phyloP scores from a whole-genome alignment of 176 grass and related monocot genomes.

The Urochloa ruziziensis region DNA sequence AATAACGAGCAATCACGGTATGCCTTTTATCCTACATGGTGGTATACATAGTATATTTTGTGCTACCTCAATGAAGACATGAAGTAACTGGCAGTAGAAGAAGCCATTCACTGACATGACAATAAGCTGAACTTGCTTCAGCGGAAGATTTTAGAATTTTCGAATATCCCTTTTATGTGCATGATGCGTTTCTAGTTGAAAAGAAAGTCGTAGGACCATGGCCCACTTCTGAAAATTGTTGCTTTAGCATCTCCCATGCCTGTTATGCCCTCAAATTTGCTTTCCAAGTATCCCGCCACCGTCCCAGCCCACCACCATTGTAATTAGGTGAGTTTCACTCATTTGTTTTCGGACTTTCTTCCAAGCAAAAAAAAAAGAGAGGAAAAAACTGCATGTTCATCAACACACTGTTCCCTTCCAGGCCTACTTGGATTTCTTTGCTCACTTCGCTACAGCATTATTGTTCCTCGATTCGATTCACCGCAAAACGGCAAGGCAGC shows the following conservation, averaged over 20 bases:
- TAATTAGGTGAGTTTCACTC: no score
- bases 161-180: not conserved
- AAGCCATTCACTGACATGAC: slow-evolving; percentile 29
- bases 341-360: no score
- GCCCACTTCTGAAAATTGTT: slow-evolving; percentile 20
- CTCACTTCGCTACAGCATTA: no score
- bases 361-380: no score
- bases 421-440: no score
- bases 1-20: not conserved
- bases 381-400: no score
- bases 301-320: no score
- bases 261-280: slow-evolving; percentile 14
- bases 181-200: slow-evolving; percentile 23
- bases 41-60: not conserved
- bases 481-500: no score
- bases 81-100: slow-evolving; percentile 23
- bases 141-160: not conserved
- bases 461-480: no score
- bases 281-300: slow-evolving; percentile 35
- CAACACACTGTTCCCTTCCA: no score
- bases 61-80: slow-evolving; percentile 1
- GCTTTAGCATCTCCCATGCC: slow-evolving; percentile 32
- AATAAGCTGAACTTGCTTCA: slow-evolving; percentile 4
- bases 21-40: not conserved
- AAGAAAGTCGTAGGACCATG: slow-evolving; percentile 13